Base-by-base conservation (phyloP, 1,139 yeast genomes). In the Meyerozyma guilliermondii region DNA sequence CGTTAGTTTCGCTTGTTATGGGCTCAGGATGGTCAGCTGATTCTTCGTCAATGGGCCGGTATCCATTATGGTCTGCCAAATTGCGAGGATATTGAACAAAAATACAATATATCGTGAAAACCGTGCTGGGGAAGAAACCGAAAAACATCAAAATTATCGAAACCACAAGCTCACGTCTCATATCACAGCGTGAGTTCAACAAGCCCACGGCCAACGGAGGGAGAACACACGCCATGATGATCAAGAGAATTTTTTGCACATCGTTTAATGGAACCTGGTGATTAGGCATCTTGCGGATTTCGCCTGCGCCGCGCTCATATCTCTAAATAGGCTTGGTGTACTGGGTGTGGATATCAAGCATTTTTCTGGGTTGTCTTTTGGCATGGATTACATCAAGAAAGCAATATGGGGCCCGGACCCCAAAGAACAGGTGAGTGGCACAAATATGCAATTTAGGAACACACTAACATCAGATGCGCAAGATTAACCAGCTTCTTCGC, bases 331-430 rank as follows among this genome's bases (percentile, higher is more conserved):
- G 14, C 14, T 7, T n/a, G 31, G 31, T 28, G 31, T 14, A 28
- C 14, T 14, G 31, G 31, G 31, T 28, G 31, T n/a, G n/a, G n/a
- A n/a, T n/a, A n/a, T n/a, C n/a, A n/a, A n/a, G n/a, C n/a, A n/a
- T n/a, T n/a, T n/a, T n/a, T n/a, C n/a, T n/a, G n/a, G n/a, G n/a
- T n/a, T n/a, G n/a, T n/a, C n/a, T n/a, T n/a, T n/a, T 5, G 22
- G 22, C 22, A 84, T 85, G 92, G 87, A 85, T 52, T 80, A 69
- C 55, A 65, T 91, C 38, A 89, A 87, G 66, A 81, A 82, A 59
- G 87, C 91, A 8, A 81, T 91, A 41, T 91, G 94, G 83, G 98
- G 98, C 1, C 96, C 96, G 0, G 96, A 89, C 60, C 96, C 97
- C 38, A 83, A 83, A 56, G 98, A 92, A 57, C 97, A 88, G 55